Evolutionary conservation across 192 early-diverging fungal genomes (phyloP).

Genomic region (Jimgerdemannia flammicorona): DNA sequence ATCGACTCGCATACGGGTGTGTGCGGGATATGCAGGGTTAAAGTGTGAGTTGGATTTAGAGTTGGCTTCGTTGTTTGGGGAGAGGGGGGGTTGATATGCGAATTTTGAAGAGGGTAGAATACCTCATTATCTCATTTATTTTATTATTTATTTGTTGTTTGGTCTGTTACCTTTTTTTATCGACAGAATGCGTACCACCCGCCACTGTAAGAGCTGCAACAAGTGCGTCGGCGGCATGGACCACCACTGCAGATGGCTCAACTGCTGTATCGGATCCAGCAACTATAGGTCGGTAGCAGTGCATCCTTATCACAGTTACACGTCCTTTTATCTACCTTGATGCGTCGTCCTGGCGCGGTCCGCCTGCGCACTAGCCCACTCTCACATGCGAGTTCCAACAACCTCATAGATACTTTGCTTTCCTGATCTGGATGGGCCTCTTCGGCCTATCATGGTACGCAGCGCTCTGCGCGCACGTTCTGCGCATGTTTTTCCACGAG

Average conservation of each 20-base stretch:
- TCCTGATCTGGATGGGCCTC: conserved; percentile 11
- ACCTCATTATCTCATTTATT: too few species aligned
- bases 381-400: neutral
- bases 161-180: too few species aligned
- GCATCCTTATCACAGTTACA: neutral
- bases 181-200: conserved; percentile 17
- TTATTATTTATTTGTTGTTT: too few species aligned
- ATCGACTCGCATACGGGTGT: conserved; percentile 24
- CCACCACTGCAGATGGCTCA: conserved; percentile 36
- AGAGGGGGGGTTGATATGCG: too few species aligned
- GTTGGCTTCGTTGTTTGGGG: too few species aligned
- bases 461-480: conserved; percentile 5
- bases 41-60: conserved; percentile 25
- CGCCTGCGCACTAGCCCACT: too few species aligned
- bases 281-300: conserved; percentile 24
- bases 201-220: conserved; percentile 36
- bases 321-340: neutral
- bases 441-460: conserved; percentile 21
- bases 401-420: conserved; percentile 18
- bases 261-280: conserved; percentile 28
- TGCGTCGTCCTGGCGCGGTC: too few species aligned
- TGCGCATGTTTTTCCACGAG: neutral
- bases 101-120: too few species aligned
- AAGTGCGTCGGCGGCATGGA: conserved; percentile 37
- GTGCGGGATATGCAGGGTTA: conserved; percentile 32